These are phyloP conservation scores for Solanum paucissectum DNA, from an alignment of 257 asterid species.

Conservation along the genomic window DNA sequence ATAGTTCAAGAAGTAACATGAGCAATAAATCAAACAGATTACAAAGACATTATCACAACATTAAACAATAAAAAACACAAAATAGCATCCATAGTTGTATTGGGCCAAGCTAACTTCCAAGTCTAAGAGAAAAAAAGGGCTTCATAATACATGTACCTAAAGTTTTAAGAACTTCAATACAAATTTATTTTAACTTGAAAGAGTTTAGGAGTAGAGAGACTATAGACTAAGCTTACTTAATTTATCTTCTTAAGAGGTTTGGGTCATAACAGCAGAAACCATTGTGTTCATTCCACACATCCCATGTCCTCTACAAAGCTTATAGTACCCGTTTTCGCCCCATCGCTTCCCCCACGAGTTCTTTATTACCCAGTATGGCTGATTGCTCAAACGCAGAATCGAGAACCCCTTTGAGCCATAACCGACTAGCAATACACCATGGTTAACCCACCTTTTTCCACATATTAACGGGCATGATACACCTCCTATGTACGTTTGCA, in stretches of 20 bases:
- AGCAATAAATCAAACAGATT: neutral
- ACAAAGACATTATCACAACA: neutral
- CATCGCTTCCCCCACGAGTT: conserved; percentile 81
- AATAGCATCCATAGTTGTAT: neutral
- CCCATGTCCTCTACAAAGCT: conserved; percentile 55
- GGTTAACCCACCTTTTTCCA: conserved; percentile 44
- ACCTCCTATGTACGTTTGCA: conserved; percentile 86
- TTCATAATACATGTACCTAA: neutral
- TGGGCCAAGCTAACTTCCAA: neutral
- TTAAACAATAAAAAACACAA: neutral
- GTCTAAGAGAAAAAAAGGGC: neutral
- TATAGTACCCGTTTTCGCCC: conserved; percentile 75
- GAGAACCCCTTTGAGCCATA: conserved; percentile 73
- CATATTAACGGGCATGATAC: conserved; percentile 80
- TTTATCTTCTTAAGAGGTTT: conserved; percentile 10
- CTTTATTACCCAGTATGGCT: conserved; percentile 79
- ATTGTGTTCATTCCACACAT: conserved; percentile 77
- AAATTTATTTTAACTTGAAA: neutral
- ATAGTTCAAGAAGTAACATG: neutral
- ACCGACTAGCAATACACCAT: conserved; percentile 74
- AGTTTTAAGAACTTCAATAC: neutral
- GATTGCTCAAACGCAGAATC: conserved; percentile 47
- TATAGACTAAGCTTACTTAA: neutral
- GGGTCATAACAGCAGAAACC: conserved; percentile 69
- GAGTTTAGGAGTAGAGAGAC: neutral